Base-by-base conservation (phyloP, 2,329 filamentous ascomycete genomes). In the Rosellinia necatrix region DNA sequence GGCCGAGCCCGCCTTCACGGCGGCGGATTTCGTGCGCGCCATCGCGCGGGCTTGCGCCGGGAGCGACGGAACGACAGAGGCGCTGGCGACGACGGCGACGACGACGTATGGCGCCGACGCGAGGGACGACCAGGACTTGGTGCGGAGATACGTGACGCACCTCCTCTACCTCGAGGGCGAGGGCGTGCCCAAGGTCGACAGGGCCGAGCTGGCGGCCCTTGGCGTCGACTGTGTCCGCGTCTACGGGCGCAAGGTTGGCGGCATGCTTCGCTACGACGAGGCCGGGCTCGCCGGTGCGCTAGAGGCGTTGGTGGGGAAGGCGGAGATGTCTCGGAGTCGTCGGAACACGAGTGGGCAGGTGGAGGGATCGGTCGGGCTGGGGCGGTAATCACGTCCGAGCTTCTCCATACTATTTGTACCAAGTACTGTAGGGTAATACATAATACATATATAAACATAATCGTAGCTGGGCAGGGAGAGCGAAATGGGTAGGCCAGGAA, bases 221-320 rank as follows among this genome's bases (percentile, higher is more conserved):
- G 92, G 92, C 0, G 90, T 97, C 35, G 88, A 92, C 66, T 86
- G 86, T 13, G 82, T 96, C 12, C 81, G 86, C 52, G 77, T 96
- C 1, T 93, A 94, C 69, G 92, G 91, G 2, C 81, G 87, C 30
- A 85, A 79, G 58, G 77, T 77, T 9, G 71, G 71, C 27, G 74
- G 78, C 40, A 80, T 79, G 6, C 78, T 86, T 73, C 73, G 82
- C 55, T 96, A 96, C 72, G 92, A 97, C 72, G 81, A 86, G 51
- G 86, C 81, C 49, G 92, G 86, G 0, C 72, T 97, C 60, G 78
- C 81, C 3, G 88, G 91, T 70, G 89, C 90, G 1, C 73, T 97
- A 37, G 88, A 92, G 72, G 86, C 87, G 0, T 87, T 96, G 7
- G 77, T 96, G 53, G 91, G 90, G 0, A 84, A 76, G 37, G 71